Evolutionary conservation across 1,284 basidiomycete genomes (phyloP).

Genomic region (Ustanciosporium gigantosporum): DNA sequence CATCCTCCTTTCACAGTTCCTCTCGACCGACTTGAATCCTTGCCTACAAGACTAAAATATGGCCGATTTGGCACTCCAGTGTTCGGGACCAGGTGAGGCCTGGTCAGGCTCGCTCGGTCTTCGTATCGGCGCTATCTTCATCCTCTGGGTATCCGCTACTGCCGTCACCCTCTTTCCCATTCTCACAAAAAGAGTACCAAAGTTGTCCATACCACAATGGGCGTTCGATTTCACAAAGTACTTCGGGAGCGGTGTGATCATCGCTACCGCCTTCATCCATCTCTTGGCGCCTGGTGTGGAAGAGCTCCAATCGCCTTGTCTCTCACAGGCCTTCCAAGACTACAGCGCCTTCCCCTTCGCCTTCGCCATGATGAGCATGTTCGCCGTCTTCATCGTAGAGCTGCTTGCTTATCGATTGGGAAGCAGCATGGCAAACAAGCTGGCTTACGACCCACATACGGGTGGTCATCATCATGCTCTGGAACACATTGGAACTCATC

Average conservation of each 20-base stretch:
- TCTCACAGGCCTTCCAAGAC: conserved; percentile 44
- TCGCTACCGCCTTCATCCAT: conserved; percentile 73
- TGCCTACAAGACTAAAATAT: too few relatives aligned
- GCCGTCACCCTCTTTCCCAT: conserved; percentile 81
- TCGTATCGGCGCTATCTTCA: conserved; percentile 79
- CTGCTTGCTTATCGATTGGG: conserved; percentile 56
- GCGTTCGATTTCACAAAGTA: conserved; percentile 76
- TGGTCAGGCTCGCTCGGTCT: conserved; percentile 32
- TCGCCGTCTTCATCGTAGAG: conserved; percentile 54
- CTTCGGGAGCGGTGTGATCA: conserved; percentile 75
- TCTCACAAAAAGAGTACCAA: conserved; percentile 68
- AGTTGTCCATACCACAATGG: conserved; percentile 53
- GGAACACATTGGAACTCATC: conserved; percentile 28
- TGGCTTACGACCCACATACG: conserved; percentile 56
- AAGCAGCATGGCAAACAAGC: conserved; percentile 25
- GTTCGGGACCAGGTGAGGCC: conserved; percentile 25
- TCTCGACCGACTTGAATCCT: too few relatives aligned
- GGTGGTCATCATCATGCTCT: conserved; percentile 55
- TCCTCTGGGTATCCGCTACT: conserved; percentile 70
- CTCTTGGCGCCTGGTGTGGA: conserved; percentile 52
- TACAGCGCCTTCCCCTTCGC: conserved; percentile 50
- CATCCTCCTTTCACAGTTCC: too few relatives aligned
- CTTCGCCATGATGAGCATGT: conserved; percentile 56
- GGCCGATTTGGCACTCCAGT: conserved; percentile 19
- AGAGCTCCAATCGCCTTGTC: conserved; percentile 45